These are phyloP conservation scores for Neolentinus lepideus DNA, from an alignment of 1,284 basidiomycete genomes.

Conservation along the genomic window DNA sequence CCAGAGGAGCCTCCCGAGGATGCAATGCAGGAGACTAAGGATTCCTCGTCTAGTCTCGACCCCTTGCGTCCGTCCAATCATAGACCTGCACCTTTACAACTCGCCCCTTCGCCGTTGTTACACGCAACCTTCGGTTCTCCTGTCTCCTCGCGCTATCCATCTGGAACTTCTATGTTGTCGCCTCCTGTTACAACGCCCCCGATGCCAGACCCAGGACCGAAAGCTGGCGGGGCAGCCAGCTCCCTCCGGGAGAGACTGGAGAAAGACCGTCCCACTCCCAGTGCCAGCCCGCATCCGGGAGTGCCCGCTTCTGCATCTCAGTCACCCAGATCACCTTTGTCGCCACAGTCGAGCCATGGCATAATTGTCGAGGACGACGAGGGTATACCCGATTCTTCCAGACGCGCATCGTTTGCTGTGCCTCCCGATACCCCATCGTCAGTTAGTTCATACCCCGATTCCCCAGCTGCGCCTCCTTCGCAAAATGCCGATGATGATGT, in stretches of 20 bases:
- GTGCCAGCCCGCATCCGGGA: neutral
- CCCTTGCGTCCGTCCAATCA: neutral
- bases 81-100: neutral
- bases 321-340: neutral
- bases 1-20: neutral
- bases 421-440: neutral
- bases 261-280: constrained; percentile 9
- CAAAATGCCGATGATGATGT: neutral
- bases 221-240: constrained; percentile 21
- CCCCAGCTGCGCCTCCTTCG: neutral
- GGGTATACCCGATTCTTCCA: constrained; percentile 3
- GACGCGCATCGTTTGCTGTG: neutral
- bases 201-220: neutral
- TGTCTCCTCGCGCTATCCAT: constrained; percentile 28
- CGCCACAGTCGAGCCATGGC: constrained; percentile 4
- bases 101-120: constrained; percentile 12
- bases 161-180: constrained; percentile 14
- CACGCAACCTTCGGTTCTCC: constrained; percentile 38
- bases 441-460: neutral
- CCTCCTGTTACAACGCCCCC: constrained; percentile 12
- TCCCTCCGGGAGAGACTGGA: constrained; percentile 29
- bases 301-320: neutral
- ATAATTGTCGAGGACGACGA: constrained; percentile 33
- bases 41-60: neutral
- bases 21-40: neutral